phyloP scores from a whole-genome alignment of 768 basidiomycete genomes.

The Hygrophoropsis aurantiaca region DNA sequence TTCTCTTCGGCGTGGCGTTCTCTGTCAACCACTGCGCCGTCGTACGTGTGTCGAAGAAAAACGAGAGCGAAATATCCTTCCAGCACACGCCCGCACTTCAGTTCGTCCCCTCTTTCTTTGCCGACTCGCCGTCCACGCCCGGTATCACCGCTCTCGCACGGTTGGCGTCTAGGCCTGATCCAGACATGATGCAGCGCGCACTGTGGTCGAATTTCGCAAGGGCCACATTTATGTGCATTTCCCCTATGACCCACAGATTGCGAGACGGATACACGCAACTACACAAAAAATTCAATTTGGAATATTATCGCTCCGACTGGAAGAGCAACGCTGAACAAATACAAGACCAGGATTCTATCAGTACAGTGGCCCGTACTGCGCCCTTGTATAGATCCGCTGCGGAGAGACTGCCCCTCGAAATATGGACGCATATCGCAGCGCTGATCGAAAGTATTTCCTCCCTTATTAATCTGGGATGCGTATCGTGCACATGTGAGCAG shows the following conservation, averaged over 20 bases:
- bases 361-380: too few species aligned
- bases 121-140: slow-evolving; percentile 7
- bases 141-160: slow-evolving; percentile 6
- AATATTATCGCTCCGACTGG: too few species aligned
- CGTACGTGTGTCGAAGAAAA: slow-evolving; percentile 8
- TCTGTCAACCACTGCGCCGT: slow-evolving; percentile 18
- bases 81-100: slow-evolving; percentile 11
- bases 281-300: too few species aligned
- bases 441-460: not conserved
- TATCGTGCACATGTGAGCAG: not conserved
- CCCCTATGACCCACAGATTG: not conserved
- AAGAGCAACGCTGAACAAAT: too few species aligned
- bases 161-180: not conserved
- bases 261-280: not conserved
- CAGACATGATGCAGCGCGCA: not conserved
- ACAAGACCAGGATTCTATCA: too few species aligned
- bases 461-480: not conserved
- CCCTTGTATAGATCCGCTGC: too few species aligned
- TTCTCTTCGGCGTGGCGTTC: too few species aligned
- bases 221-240: not conserved
- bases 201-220: too few species aligned
- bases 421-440: too few species aligned
- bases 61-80: slow-evolving; percentile 1
- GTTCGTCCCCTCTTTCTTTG: slow-evolving; percentile 17
- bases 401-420: too few species aligned